A percentile compares a stretch with the other conserved stretches of the same genome.
These are phyloP conservation scores for Bathelium albidoporum DNA, from an alignment of 495 filamentous ascomycete species.

Conservation along the genomic window DNA sequence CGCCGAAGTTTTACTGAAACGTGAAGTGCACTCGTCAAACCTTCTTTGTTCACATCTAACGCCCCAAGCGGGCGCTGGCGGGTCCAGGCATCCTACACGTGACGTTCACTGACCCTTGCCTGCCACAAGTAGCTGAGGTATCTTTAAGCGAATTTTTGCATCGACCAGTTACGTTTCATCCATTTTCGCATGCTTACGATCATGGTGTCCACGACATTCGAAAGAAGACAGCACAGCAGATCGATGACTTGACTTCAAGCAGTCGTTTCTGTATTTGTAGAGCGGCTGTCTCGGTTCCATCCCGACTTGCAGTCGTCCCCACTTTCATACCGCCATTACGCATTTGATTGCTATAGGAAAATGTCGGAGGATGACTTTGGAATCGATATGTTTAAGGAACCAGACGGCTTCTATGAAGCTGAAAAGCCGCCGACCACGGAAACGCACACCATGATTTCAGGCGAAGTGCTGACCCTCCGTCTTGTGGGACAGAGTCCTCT, in stretches of 20 bases:
- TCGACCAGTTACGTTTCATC: not conserved
- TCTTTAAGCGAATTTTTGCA: not conserved
- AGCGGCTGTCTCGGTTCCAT: too few species aligned
- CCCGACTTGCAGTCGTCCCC: not conserved
- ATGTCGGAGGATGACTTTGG: slow-evolving; percentile 28
- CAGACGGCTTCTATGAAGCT: slow-evolving; percentile 63
- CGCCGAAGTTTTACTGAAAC: not conserved
- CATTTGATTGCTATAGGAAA: not conserved
- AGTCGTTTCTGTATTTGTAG: too few species aligned
- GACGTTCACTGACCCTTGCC: too few species aligned
- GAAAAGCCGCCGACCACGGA: slow-evolving; percentile 58
- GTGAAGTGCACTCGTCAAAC: not conserved
- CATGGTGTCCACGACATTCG: too few species aligned
- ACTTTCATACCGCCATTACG: not conserved
- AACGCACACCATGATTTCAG: slow-evolving; percentile 56
- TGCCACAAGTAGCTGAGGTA: too few species aligned
- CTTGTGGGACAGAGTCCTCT: slow-evolving; percentile 85
- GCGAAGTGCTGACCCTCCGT: slow-evolving; percentile 56
- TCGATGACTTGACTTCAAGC: too few species aligned
- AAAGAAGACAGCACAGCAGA: too few species aligned
- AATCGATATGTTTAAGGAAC: slow-evolving; percentile 62
- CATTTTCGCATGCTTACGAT: too few species aligned
- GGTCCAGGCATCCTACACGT: not conserved
- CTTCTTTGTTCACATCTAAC: not conserved
- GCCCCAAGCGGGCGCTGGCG: too few species aligned